Conservation (phyloP, 2,329 filamentous ascomycete species). For the Pseudocercospora macadamiae region DNA sequence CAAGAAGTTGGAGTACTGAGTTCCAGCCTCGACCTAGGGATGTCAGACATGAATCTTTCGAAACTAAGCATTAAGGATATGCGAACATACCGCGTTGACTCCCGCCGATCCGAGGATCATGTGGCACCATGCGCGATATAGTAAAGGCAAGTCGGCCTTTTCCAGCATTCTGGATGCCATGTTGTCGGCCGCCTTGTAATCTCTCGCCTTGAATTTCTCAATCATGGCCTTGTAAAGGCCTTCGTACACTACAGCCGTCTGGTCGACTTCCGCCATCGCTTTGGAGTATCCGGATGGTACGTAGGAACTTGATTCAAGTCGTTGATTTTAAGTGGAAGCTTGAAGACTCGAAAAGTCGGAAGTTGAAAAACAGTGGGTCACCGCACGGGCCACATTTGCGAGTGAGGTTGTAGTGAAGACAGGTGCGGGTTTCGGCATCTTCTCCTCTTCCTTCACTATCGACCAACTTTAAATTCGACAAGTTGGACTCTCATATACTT, state of each 20-base stretch:
- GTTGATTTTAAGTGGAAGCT: too few relatives aligned
- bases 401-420: too few relatives aligned
- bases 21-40: background rate
- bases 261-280: background rate
- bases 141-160: background rate
- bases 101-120: background rate
- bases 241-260: background rate
- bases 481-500: too few relatives aligned
- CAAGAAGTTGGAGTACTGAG: background rate
- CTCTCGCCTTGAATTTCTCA: background rate
- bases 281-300: too few relatives aligned
- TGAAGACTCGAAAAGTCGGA: too few relatives aligned
- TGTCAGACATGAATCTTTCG: background rate
- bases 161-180: background rate
- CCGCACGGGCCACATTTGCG: too few relatives aligned
- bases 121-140: background rate
- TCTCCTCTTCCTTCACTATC: too few relatives aligned
- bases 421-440: too few relatives aligned
- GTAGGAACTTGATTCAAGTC: too few relatives aligned
- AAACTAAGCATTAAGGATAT: background rate
- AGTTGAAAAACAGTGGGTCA: too few relatives aligned
- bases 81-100: background rate
- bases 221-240: background rate
- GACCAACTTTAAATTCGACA: too few relatives aligned
- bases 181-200: background rate